These are phyloP conservation scores for Boletus rubescentipes DNA, from an alignment of 768 basidiomycete genomes.

Conservation along the genomic window DNA sequence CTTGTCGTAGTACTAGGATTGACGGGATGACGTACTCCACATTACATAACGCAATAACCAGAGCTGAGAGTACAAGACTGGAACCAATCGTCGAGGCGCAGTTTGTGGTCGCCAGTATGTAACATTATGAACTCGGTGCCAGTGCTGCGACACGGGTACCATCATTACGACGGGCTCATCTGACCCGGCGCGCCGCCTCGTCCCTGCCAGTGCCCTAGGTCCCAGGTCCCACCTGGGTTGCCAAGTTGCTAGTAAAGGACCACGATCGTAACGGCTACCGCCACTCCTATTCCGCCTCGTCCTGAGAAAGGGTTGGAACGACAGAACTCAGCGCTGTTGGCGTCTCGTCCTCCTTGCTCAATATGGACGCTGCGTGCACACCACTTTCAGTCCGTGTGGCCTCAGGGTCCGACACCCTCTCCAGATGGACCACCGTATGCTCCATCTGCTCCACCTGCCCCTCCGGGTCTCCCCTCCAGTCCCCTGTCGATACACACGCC, in stretches of 20 bases:
- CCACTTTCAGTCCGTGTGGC: not conserved
- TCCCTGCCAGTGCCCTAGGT: not conserved
- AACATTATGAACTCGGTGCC: not conserved
- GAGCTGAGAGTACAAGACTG: too few relatives aligned
- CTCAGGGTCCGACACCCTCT: not conserved
- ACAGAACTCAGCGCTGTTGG: not conserved
- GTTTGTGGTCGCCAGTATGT: not conserved
- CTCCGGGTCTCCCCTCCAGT: constrained; percentile 15
- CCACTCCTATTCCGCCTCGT: not conserved
- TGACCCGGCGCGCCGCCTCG: not conserved
- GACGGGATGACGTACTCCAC: not conserved
- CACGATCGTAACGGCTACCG: not conserved
- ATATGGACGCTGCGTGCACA: not conserved
- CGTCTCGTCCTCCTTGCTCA: constrained; percentile 2
- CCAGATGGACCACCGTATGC: not conserved
- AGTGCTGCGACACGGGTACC: not conserved
- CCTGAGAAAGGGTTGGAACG: not conserved
- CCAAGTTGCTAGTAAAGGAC: too few relatives aligned
- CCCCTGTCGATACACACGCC: constrained; percentile 3
- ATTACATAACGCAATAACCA: too few relatives aligned
- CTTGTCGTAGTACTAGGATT: not conserved
- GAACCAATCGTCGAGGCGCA: not conserved
- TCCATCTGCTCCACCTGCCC: not conserved
- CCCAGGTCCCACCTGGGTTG: not conserved
- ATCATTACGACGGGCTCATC: not conserved